phyloP scores from a whole-genome alignment of 2,329 filamentous ascomycete species.

The Onygena corvina region DNA sequence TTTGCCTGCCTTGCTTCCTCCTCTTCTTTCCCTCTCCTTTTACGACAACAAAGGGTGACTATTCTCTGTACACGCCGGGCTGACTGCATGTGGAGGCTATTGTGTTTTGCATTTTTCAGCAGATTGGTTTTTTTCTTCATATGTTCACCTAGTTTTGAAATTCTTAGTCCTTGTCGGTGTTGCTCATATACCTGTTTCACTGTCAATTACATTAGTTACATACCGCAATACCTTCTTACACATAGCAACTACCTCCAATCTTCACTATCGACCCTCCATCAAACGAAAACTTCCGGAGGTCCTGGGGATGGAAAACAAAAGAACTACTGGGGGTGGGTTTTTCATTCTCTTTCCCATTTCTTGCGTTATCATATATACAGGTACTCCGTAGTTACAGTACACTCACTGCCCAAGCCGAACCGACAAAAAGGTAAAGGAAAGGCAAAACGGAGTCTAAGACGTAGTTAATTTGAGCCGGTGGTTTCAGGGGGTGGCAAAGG shows the following conservation, averaged over 20 bases:
- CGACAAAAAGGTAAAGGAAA: not conserved
- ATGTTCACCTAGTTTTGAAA: no score
- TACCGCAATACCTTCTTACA: no score
- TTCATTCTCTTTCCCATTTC: no score
- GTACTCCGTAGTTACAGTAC: no score
- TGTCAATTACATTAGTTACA: not conserved
- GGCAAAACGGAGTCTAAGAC: no score
- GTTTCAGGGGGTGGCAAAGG: constrained; percentile 8
- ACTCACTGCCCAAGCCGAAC: not conserved
- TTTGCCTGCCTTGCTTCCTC: constrained; percentile 1
- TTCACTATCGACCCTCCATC: no score
- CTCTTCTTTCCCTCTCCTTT: not conserved
- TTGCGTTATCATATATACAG: no score
- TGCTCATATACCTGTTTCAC: not conserved
- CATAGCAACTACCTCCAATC: no score
- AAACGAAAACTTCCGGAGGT: no score
- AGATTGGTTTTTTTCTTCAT: constrained; percentile 2
- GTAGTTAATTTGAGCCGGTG: not conserved
- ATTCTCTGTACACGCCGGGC: not conserved
- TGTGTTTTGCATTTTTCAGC: constrained; percentile 7
- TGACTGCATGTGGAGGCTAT: constrained; percentile 9
- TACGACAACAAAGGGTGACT: not conserved
- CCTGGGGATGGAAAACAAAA: no score
- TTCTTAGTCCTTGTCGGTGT: not conserved
- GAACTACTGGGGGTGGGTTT: no score